phyloP scores from a whole-genome alignment of 306 rosid species.

The Astragalus glycyphyllos region DNA sequence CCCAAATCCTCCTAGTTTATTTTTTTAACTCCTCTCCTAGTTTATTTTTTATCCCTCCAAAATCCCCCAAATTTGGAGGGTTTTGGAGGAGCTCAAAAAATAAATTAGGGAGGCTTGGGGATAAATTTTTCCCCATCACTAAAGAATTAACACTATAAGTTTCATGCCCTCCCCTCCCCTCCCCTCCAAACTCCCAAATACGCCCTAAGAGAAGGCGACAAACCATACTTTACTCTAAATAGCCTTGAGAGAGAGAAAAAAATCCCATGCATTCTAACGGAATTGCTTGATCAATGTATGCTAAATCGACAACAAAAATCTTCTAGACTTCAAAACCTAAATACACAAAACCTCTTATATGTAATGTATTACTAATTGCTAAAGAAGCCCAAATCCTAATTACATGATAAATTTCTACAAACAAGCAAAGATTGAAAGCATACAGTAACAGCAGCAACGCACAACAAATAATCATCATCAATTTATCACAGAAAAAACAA shows the following conservation, averaged over 20 bases:
- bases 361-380: neutral
- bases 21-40: too few species aligned
- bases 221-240: neutral
- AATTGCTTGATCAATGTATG: neutral
- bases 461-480: neutral
- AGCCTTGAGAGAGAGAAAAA: neutral
- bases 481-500: neutral
- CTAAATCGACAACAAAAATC: slow-evolving; percentile 2
- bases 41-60: too few species aligned
- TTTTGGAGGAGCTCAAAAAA: too few species aligned
- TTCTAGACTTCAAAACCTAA: slow-evolving; percentile 2
- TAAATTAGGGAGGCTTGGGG: too few species aligned
- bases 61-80: too few species aligned
- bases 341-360: neutral
- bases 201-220: neutral
- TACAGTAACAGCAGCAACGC: neutral
- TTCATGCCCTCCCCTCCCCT: too few species aligned
- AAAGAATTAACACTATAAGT: too few species aligned
- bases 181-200: too few species aligned
- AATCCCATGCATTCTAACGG: too few species aligned
- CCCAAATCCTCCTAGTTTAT: too few species aligned
- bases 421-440: neutral
- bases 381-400: slow-evolving; percentile 4
- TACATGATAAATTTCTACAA: neutral
- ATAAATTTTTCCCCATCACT: too few species aligned